These are phyloP conservation scores for Neurospora cerealis DNA, from an alignment of 495 filamentous ascomycete species.

Conservation along the genomic window DNA sequence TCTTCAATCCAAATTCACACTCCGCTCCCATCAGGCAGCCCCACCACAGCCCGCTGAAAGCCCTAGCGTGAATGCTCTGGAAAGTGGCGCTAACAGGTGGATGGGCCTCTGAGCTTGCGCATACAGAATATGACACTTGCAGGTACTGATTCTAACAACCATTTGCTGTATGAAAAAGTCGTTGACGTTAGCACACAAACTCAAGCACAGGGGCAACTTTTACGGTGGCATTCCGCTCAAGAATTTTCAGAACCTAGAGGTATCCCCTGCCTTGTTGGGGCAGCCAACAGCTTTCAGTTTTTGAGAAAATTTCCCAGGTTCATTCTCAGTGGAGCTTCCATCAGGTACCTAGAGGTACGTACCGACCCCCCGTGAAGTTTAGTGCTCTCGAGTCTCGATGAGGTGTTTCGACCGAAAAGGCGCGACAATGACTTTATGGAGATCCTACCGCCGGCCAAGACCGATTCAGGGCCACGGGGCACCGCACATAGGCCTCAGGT, in stretches of 20 bases:
- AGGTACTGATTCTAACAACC: accelerated
- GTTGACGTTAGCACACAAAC: neutral
- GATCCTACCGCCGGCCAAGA: neutral
- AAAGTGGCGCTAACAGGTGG: neutral
- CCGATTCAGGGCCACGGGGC: neutral
- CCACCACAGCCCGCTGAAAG: neutral
- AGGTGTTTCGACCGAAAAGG: neutral
- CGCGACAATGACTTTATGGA: neutral
- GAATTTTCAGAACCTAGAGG: neutral
- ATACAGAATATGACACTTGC: neutral
- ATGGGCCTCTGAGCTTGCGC: neutral
- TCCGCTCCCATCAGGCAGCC: neutral
- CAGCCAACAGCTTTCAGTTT: neutral
- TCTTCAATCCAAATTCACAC: neutral
- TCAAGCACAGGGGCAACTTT: neutral
- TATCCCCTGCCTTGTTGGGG: neutral
- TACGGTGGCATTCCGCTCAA: neutral
- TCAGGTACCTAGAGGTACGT: neutral
- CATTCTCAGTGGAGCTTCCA: neutral
- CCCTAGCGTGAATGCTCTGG: neutral
- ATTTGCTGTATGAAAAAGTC: neutral
- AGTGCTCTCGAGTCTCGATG: neutral
- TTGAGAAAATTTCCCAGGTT: neutral
- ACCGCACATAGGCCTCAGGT: neutral
- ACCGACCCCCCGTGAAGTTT: neutral